phyloP scores from a whole-genome alignment of 2,329 filamentous ascomycete species.

The Claviceps pusilla region DNA sequence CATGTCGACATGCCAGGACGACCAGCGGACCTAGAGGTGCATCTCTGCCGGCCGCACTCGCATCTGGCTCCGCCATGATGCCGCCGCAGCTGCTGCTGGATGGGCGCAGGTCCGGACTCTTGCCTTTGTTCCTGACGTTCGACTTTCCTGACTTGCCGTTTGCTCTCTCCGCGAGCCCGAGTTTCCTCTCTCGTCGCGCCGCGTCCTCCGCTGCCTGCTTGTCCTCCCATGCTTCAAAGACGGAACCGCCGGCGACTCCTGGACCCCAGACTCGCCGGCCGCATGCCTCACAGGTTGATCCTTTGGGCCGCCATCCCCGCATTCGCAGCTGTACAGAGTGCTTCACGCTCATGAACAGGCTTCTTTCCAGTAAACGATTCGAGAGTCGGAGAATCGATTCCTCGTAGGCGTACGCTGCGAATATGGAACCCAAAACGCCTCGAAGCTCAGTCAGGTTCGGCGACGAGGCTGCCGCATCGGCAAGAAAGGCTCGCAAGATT shows the following conservation, averaged over 20 bases:
- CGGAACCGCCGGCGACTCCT: constrained; percentile 52
- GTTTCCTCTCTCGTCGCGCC: constrained; percentile 30
- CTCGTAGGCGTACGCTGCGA: constrained; percentile 90
- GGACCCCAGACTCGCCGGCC: constrained; percentile 76
- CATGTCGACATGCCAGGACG: constrained; percentile 54
- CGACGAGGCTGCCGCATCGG: constrained; percentile 63
- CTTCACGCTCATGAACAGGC: constrained; percentile 70
- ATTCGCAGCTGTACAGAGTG: constrained; percentile 61
- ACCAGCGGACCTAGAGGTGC: constrained; percentile 49
- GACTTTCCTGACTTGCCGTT: constrained; percentile 21
- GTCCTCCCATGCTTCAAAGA: constrained; percentile 73
- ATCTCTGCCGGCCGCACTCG: constrained; percentile 16
- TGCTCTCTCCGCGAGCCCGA: constrained; percentile 19
- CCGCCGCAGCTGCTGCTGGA: constrained; percentile 28
- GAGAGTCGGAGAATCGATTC: constrained; percentile 75
- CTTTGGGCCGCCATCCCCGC: constrained; percentile 75
- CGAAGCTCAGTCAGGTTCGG: constrained; percentile 80
- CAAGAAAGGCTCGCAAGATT: constrained; percentile 76
- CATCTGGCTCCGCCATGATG: constrained; percentile 21
- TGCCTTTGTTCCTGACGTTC: constrained; percentile 29
- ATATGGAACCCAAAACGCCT: constrained; percentile 72
- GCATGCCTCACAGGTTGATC: constrained; percentile 79
- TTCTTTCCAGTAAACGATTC: constrained; percentile 73
- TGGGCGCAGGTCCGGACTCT: constrained; percentile 24
- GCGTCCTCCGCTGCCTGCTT: constrained; percentile 33